Evolutionary conservation across 2,329 filamentous ascomycete species (phyloP), one percentile per base, ranked within the genome.

Genomic region (Coleophoma cylindrospora): DNA sequence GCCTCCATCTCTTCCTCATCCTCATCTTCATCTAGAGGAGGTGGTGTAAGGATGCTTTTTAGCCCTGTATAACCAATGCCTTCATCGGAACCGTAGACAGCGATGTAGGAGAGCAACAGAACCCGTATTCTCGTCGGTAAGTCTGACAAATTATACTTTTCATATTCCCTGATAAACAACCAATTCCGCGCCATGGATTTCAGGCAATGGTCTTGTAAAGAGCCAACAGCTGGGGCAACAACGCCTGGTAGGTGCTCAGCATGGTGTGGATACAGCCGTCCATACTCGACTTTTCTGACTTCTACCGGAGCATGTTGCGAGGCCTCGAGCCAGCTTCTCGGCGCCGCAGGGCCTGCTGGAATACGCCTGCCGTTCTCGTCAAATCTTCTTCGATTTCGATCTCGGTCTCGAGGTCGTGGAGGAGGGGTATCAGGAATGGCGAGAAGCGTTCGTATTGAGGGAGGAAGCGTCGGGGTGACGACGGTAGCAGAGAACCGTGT

Each of bases 261-360:
- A 12, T 58, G 43, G 8, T 57, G 50, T 6, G 64, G 64, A 54
- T 64, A 65, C 19, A 58, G 54, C 34, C 62, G 62, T 34, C 63
- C 48, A 34, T 53, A 41, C 33, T 40, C 40, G 27, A 48, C 27
- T 43, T 46, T 45, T 44, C 34, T 56, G 50, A 48, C 27, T 43
- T 45, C 49, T 19, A 34, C 12, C 17, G 52, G 63, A 9, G 57
- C 63, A 54, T 64, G 56, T 49, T 48, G 62, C 2, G 67, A 68
- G 50, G 63, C 57, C 52, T 68, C 56, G 50, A 73, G 62, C 81
- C 81, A 85, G 60, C 79, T 83, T 36, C 71, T 71, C 2, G 81
- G 81, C 19, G 81, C 74, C 22, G 80, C 74, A 19, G 81, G 81
- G 0, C 81, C 81, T 2, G 81, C 72, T 10, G 81, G 80, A 17